Evolutionary conservation across 371 early-diverging fungal species (phyloP), one percentile per base, ranked within the genome.

Genomic region (Circinella umbellata): DNA sequence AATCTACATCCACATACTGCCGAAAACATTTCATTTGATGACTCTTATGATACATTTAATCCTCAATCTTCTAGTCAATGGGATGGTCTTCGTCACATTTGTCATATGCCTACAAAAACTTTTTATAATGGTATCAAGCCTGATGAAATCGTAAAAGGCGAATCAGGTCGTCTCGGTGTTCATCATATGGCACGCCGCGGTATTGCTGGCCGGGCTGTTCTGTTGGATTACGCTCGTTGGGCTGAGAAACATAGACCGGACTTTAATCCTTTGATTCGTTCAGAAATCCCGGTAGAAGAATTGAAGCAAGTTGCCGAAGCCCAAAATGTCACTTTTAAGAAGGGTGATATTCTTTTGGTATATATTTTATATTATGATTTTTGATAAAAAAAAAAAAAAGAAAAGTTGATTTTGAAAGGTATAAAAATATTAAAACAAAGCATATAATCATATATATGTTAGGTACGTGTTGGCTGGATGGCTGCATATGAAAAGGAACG

Each of bases 161-260:
- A 54, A 10, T 67, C 46, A 0, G 77, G 69, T n/a, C 78, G 78
- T 35, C 61, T 83, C 4, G 84, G 75, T 62, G 78, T 83, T 35
- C 84, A 83, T 57, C 78, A 79, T 64, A 72, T 76, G 73, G 81
- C 83, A 20, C 73, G 78, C 35, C 73, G 73, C 1, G 83, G 83
- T 54, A 83, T 83, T 63, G 81, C 80, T 18, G 80, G 78, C 4
- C 79, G 83, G 35, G 83, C 80, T 4, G 80, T 83, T 0, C 57
- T 83, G 15, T 69, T 83, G 27, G 83, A 83, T 64, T 83, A 76
- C 59, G 80, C 69, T 10, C 72, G 80, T 11, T 83, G 81, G 81
- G 81, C 80, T 11, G 69, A 54, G 1, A 68, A 51, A 3, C 53
- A 79, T 51, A 35, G 53, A 54, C 74, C 76, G 5, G 68, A 69